Percentiles rank a stretch among this genome's conserved stretches.
These are phyloP conservation scores for Aquilaria yunnanensis DNA, from an alignment of 345 rosid genomes.

Conservation along the genomic window DNA sequence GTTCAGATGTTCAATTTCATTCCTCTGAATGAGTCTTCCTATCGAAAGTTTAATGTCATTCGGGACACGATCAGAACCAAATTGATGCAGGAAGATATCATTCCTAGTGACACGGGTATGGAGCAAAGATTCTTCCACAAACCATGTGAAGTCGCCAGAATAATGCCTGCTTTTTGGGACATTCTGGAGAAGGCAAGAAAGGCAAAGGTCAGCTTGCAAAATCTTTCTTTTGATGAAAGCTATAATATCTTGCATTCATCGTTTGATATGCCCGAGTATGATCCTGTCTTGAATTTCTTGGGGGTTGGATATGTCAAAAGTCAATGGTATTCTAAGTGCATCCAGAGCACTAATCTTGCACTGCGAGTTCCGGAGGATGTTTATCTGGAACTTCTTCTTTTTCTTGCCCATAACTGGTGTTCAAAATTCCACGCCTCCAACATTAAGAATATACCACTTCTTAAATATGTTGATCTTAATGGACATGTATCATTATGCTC, in stretches of 20 bases:
- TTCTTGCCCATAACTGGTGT: slow-evolving; percentile 50
- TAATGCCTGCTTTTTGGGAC: slow-evolving; percentile 53
- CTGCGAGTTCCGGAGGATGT: slow-evolving; percentile 37
- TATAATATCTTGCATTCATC: slow-evolving; percentile 33
- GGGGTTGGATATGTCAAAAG: slow-evolving; percentile 32
- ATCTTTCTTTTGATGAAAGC: slow-evolving; percentile 58
- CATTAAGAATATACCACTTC: slow-evolving; percentile 35
- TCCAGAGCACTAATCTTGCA: slow-evolving; percentile 46
- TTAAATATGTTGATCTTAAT: slow-evolving; percentile 36
- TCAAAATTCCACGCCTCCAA: slow-evolving; percentile 24
- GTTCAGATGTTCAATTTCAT: slow-evolving; percentile 47
- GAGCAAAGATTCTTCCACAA: slow-evolving; percentile 57
- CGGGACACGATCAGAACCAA: slow-evolving; percentile 34
- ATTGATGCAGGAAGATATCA: slow-evolving; percentile 32
- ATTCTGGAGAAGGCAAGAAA: slow-evolving; percentile 43
- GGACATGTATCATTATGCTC: slow-evolving; percentile 34
- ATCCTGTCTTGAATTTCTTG: slow-evolving; percentile 41
- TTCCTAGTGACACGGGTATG: slow-evolving; percentile 48
- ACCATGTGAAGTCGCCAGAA: slow-evolving; percentile 49
- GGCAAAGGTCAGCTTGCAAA: slow-evolving; percentile 40
- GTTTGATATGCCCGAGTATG: slow-evolving; percentile 32
- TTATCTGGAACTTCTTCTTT: slow-evolving; percentile 43
- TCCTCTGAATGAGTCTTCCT: slow-evolving; percentile 39
- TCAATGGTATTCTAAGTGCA: slow-evolving; percentile 60
- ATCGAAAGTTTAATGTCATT: slow-evolving; percentile 29